Evolutionary conservation across 176 grass and related monocot species (phyloP).

Genomic region (Oryza rufipogon): DNA sequence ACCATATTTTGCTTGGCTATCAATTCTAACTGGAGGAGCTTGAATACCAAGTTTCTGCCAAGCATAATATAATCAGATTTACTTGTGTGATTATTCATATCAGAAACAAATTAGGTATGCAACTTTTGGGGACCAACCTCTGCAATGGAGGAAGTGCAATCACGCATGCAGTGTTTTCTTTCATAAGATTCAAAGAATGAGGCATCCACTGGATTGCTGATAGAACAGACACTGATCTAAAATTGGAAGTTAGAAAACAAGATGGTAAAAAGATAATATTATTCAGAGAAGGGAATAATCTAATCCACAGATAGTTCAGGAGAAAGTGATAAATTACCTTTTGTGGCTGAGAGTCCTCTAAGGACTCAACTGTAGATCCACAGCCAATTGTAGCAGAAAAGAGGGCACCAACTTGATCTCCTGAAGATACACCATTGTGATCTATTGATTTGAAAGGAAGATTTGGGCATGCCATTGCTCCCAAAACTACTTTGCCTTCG

Average conservation of each 20-base stretch:
- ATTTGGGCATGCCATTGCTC: slow-evolving; percentile 94
- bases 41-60: slow-evolving; percentile 87
- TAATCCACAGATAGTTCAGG: neutral
- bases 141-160: slow-evolving; percentile 77
- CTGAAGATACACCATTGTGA: slow-evolving; percentile 32
- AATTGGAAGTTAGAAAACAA: slow-evolving; percentile 22
- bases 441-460: slow-evolving; percentile 79
- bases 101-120: neutral
- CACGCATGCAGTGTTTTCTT: slow-evolving; percentile 83
- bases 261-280: neutral
- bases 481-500: slow-evolving; percentile 91
- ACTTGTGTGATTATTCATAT: neutral
- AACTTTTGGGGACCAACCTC: slow-evolving; percentile 50
- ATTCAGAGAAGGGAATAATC: neutral
- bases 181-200: slow-evolving; percentile 98
- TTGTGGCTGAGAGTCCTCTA: slow-evolving; percentile 58
- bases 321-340: slow-evolving; percentile 54
- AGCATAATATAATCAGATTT: neutral
- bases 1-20: slow-evolving; percentile 98
- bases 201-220: slow-evolving; percentile 63
- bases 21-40: slow-evolving; percentile 91
- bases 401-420: slow-evolving; percentile 69
- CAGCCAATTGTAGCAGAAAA: slow-evolving; percentile 83
- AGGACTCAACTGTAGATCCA: slow-evolving; percentile 67
- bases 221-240: slow-evolving; percentile 73